Percentiles rank a stretch among this genome's conserved stretches.
These are phyloP conservation scores for Polyplosphaeria fusca DNA, from an alignment of 495 filamentous ascomycete genomes.

Conservation along the genomic window DNA sequence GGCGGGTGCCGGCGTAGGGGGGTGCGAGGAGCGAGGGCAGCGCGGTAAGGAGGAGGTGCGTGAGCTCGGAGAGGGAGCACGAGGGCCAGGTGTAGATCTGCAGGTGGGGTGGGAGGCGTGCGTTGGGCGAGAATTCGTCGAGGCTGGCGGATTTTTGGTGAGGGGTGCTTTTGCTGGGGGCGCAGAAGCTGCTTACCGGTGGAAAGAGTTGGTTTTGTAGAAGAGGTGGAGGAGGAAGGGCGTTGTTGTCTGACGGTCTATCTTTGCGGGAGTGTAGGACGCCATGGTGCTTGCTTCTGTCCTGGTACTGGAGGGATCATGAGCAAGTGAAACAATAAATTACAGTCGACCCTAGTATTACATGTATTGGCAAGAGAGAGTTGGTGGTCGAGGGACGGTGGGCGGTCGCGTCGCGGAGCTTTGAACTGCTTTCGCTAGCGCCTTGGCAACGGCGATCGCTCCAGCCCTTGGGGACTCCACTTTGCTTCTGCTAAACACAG, in stretches of 20 bases:
- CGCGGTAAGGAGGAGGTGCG: conserved; percentile 66
- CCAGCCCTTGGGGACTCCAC: not conserved
- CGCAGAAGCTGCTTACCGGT: conserved; percentile 56
- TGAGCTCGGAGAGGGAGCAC: conserved; percentile 79
- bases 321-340: not conserved
- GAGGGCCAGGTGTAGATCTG: conserved; percentile 86
- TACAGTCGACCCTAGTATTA: too few relatives aligned
- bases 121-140: conserved; percentile 59
- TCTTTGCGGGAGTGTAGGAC: conserved; percentile 38
- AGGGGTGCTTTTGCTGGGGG: conserved; percentile 17
- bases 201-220: conserved; percentile 70
- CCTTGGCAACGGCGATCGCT: too few relatives aligned
- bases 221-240: conserved; percentile 92
- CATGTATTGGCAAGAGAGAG: too few relatives aligned
- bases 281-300: not conserved
- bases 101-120: conserved; percentile 62
- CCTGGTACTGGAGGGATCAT: not conserved
- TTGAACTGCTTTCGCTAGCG: too few relatives aligned
- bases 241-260: conserved; percentile 71
- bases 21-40: conserved; percentile 68
- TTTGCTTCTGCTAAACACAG: not conserved
- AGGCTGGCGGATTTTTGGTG: too few relatives aligned
- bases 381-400: too few relatives aligned
- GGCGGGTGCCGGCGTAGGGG: conserved; percentile 73
- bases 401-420: too few relatives aligned